Base-by-base conservation (phyloP, 228 moss, liverwort and hornwort genomes). In the Sphagnum fallax region DNA sequence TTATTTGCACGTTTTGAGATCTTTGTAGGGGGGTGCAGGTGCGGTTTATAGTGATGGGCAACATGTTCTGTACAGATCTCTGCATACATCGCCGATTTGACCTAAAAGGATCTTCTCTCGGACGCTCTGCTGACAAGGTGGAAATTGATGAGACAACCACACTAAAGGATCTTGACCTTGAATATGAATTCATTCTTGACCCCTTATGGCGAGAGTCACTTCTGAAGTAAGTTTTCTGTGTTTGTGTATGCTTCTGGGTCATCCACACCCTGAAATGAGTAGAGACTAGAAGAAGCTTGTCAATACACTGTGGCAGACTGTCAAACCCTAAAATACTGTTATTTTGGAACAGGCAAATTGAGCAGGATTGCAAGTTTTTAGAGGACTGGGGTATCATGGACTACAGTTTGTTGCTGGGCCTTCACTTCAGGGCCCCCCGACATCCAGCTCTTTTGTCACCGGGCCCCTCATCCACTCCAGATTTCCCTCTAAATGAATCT, bases 21-120 rank as follows among this genome's bases (percentile, higher is more conserved):
- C 65, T 65, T 52, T 53, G 32, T 58, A 63, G 61, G 6, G 10
- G 6, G 52, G 69, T 78, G 78, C 90, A 98, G 98, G 98, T 98
- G 61, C 90, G 98, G 63, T 98, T 98, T 67, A 92, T 98, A 75
- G 98, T 98, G 79, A 98, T 98, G 98, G 98, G 98, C 58, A 98
- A 98, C 70, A 98, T 98, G 94, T 98, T 98, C 62, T 98, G 98
- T 79, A 98, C 98, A 49, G 98, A 94, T 77, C 87, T 98, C 63
- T 88, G 94, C 59, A 98, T 98, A 57, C 98, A 98, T 79, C 92
- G 98, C 64, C 87, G 98, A 71, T 98, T 93, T 77, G 98, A 98
- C 63, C 79, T 98, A 49, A 98, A 98, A 82, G 98, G 98, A 67
- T 98, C 98, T 63, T 92, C 98, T 6, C 98, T 92, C 83, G 98